These are phyloP conservation scores for Stephanodiscus triporus DNA, from an alignment of 108 stramenopile species.

Conservation along the genomic window DNA sequence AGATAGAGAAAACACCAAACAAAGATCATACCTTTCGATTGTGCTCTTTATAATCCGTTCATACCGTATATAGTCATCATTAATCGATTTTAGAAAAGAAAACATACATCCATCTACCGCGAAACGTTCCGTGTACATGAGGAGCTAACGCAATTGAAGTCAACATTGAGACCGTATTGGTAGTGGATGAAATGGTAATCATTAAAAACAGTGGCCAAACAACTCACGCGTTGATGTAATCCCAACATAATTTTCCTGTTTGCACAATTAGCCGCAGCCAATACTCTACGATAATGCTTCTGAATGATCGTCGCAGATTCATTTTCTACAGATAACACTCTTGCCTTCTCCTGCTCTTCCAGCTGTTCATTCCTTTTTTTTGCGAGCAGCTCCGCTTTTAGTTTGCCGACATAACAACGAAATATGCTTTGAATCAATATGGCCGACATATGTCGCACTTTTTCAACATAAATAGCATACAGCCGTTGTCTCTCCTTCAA, in stretches of 20 bases:
- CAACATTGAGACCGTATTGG: not conserved
- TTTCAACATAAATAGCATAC: constrained; percentile 2
- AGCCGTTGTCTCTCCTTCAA: constrained; percentile 11
- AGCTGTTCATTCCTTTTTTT: not conserved
- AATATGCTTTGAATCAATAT: too few species aligned
- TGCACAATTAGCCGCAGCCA: constrained; percentile 12
- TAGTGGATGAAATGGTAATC: not conserved
- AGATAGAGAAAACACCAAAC: too few species aligned
- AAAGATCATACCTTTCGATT: constrained; percentile 3
- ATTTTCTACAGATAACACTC: not conserved
- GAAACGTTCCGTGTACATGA: constrained; percentile 37
- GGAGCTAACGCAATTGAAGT: constrained; percentile 4
- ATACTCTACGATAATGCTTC: constrained; percentile 23
- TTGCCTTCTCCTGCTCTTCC: constrained; percentile 17
- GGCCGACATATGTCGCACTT: too few species aligned
- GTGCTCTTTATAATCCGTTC: constrained; percentile 37
- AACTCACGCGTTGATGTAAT: constrained; percentile 24
- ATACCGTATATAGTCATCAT: constrained; percentile 46
- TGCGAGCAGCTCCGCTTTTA: not conserved
- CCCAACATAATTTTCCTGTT: constrained; percentile 31
- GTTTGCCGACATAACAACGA: constrained; percentile 15
- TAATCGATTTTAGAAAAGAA: constrained; percentile 43
- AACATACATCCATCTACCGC: constrained; percentile 41
- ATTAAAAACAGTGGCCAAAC: too few species aligned
- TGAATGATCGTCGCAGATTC: constrained; percentile 38